phyloP scores from a whole-genome alignment of 2,329 filamentous ascomycete species.

The Falciphora oryzae region DNA sequence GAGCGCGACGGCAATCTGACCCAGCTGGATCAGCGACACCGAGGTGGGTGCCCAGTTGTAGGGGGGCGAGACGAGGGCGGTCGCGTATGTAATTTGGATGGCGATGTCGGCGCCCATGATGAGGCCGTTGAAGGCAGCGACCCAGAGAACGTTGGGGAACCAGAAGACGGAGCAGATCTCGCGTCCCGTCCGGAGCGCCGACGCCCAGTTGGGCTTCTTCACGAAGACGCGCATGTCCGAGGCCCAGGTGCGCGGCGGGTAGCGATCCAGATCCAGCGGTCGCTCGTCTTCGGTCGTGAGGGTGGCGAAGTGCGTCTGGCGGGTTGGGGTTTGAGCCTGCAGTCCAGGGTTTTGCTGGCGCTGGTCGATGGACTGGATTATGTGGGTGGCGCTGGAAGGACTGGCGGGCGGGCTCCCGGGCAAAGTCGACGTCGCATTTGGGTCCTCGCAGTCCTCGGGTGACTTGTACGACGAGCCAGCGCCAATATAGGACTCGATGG shows the following conservation, averaged over 20 bases:
- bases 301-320: background rate
- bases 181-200: slow-evolving; percentile 8
- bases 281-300: slow-evolving; percentile 3
- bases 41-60: slow-evolving; percentile 32
- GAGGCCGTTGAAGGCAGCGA: slow-evolving; percentile 11
- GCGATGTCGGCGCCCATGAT: slow-evolving; percentile 32
- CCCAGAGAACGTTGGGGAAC: slow-evolving; percentile 10
- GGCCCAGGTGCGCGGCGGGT: slow-evolving; percentile 10
- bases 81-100: slow-evolving; percentile 35
- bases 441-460: background rate
- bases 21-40: slow-evolving; percentile 31
- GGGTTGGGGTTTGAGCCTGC: background rate
- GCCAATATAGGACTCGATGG: slow-evolving; percentile 7
- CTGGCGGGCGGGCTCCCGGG: background rate
- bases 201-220: slow-evolving; percentile 12
- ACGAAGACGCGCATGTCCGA: slow-evolving; percentile 13
- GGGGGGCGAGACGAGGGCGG: slow-evolving; percentile 26
- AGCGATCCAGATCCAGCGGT: slow-evolving; percentile 10
- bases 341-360: background rate
- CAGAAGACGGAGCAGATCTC: slow-evolving; percentile 12
- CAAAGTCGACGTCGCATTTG: background rate
- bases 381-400: background rate
- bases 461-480: background rate
- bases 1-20: slow-evolving; percentile 26
- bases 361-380: background rate